Conservation (phyloP, 352 stramenopile species). For the Phytopythium chamaehyphon region DNA sequence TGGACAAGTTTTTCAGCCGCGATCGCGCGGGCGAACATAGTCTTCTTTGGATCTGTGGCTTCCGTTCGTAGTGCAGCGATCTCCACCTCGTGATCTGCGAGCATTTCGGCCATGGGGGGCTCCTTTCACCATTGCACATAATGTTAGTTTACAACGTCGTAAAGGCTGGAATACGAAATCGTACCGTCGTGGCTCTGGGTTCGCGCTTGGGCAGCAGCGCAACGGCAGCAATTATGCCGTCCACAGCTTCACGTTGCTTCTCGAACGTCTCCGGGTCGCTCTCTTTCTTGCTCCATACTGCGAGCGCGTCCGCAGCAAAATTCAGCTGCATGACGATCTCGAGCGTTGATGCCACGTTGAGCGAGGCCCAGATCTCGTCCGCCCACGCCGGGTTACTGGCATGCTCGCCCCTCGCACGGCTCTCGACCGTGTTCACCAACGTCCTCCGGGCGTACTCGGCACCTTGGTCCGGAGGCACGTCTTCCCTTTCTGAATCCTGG, state of each 20-base stretch:
- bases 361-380: slow-evolving; percentile 18
- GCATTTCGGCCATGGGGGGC: slow-evolving; percentile 17
- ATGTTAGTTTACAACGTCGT: neutral
- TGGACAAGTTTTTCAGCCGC: slow-evolving; percentile 39
- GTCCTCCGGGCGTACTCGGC: neutral
- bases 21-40: slow-evolving; percentile 19
- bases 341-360: slow-evolving; percentile 22
- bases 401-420: slow-evolving; percentile 12
- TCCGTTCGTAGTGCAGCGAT: slow-evolving; percentile 3
- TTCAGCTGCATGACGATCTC: slow-evolving; percentile 39
- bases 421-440: slow-evolving; percentile 19
- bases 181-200: slow-evolving; percentile 4
- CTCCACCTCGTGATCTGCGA: slow-evolving; percentile 15
- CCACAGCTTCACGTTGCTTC: slow-evolving; percentile 13
- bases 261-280: neutral
- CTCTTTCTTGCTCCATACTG: slow-evolving; percentile 21
- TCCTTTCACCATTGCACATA: neutral
- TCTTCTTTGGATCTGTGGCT: slow-evolving; percentile 2
- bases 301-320: slow-evolving; percentile 30
- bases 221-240: slow-evolving; percentile 14
- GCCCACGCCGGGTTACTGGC: slow-evolving; percentile 24
- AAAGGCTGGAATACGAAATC: neutral
- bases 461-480: neutral
- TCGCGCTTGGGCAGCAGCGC: slow-evolving; percentile 10
- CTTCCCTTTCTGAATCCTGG: neutral